Base-by-base conservation (phyloP, 208 protist species). In the Leishmania tropica region DNA sequence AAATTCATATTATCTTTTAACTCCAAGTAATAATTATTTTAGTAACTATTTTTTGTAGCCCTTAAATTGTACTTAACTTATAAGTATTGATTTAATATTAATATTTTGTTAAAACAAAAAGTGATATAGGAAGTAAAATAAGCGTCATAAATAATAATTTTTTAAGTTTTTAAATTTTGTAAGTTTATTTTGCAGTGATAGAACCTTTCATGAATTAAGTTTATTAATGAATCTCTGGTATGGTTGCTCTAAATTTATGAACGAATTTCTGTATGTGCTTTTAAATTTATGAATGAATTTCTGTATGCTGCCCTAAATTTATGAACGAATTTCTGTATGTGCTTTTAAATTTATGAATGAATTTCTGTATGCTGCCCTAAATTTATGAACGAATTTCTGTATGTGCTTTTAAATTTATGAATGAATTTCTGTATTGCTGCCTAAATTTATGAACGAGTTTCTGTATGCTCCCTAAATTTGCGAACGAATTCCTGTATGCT, bases 1-100 rank as follows among this genome's bases (percentile, higher is more conserved):
- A 86, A 85, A 79, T 90, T 87, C 91, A 83, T 87, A 91, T 88
- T 93, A 89, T 90, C 91, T 92, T 92, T 91, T 92, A 90, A 75
- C 77, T 51, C 48, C 92, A 87, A 90, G 92, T 83, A 89, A 54
- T 88, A 88, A 79, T 85, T 85, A 65, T 89, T 77, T 85, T 79
- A 87, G 60, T 58, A 62, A 58, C n/a, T 28, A 76, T 37, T 8
- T 40, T 4, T 62, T 45, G 64, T 5, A 75, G 35, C 88, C 87
- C 88, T 68, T 89, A 76, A 86, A 91, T 79, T 90, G 83, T 78
- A 90, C 88, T 35, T 70, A 89, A 82, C 71, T 79, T 45, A 56
- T 42, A 47, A 19, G 81, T 65, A 2, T 86, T 56, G 74, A 83
- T 64, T 86, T 86, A 70, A 68, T n/a, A 85, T 54, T 92, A 90